Percentiles rank a stretch among this genome's conserved stretches.
phyloP scores from a whole-genome alignment of 139 green algal species.

The Penium margaritaceum region DNA sequence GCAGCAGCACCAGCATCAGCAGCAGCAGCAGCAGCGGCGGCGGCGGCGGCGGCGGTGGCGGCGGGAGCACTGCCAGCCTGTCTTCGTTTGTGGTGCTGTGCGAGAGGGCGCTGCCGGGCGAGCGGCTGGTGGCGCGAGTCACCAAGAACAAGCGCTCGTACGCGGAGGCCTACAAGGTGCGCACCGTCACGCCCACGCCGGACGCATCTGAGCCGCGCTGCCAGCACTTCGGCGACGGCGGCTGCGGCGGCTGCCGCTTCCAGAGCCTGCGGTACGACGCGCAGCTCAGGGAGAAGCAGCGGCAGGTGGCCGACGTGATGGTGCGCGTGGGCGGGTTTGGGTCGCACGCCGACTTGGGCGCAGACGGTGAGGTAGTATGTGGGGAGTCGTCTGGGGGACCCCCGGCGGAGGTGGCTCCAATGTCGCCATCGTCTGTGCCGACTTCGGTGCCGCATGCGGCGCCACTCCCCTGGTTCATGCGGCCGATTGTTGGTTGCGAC shows the following conservation, averaged over 20 bases:
- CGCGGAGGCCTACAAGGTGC: conserved; percentile 56
- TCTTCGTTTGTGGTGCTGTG: conserved; percentile 62
- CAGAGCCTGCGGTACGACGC: conserved; percentile 67
- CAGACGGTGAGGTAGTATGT: no score
- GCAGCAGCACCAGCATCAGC: no score
- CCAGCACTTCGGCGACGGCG: conserved; percentile 53
- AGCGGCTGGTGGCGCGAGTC: conserved; percentile 56
- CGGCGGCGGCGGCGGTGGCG: no score
- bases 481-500: conserved; percentile 46
- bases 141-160: conserved; percentile 35
- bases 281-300: conserved; percentile 65
- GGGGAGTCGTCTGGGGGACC: no score
- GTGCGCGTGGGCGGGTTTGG: conserved; percentile 55
- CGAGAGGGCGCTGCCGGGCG: conserved; percentile 63
- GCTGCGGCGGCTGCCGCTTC: conserved; percentile 73
- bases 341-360: not conserved
- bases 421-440: no score
- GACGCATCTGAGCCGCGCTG: conserved; percentile 54
- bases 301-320: conserved; percentile 62
- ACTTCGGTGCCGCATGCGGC: not conserved
- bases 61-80: no score
- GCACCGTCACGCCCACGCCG: conserved; percentile 43
- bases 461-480: conserved; percentile 49
- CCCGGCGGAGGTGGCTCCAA: no score
- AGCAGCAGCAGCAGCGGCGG: no score